Evolutionary conservation across 2,329 filamentous ascomycete species (phyloP).

Genomic region (Dendryphion nanum): DNA sequence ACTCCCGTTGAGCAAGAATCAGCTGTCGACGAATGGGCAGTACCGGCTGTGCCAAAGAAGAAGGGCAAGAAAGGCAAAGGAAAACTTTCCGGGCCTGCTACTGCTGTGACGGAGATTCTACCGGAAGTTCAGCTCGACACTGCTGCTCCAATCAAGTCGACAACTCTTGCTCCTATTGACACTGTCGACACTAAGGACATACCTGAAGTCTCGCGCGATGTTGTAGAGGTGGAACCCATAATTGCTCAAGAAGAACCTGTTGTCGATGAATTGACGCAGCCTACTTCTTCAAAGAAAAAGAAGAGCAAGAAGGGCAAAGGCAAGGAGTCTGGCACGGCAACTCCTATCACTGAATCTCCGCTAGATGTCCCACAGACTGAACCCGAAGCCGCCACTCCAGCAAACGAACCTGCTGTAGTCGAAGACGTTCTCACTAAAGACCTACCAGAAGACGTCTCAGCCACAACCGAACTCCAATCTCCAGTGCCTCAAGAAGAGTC

Average conservation of each 20-base stretch:
- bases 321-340: slow-evolving; percentile 15
- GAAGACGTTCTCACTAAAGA: too few species aligned
- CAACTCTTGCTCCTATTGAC: background rate
- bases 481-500: background rate
- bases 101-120: too few species aligned
- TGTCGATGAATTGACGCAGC: slow-evolving; percentile 3
- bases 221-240: too few species aligned
- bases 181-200: too few species aligned
- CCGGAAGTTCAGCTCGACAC: slow-evolving; percentile 1
- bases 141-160: background rate
- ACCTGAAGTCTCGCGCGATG: too few species aligned
- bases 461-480: too few species aligned
- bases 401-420: slow-evolving; percentile 1
- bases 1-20: too few species aligned
- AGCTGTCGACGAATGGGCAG: slow-evolving; percentile 3
- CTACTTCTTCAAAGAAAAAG: slow-evolving; percentile 12
- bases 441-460: too few species aligned
- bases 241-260: background rate
- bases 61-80: slow-evolving; percentile 13
- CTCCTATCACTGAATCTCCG: slow-evolving; percentile 6
- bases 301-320: slow-evolving; percentile 19
- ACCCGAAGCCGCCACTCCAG: background rate
- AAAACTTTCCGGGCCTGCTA: slow-evolving; percentile 12
- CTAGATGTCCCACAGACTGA: slow-evolving; percentile 4
- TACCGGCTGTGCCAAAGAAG: slow-evolving; percentile 8